These are phyloP conservation scores for Dysphania ambrosioides DNA, from an alignment of 148 eudicot species.

Conservation along the genomic window DNA sequence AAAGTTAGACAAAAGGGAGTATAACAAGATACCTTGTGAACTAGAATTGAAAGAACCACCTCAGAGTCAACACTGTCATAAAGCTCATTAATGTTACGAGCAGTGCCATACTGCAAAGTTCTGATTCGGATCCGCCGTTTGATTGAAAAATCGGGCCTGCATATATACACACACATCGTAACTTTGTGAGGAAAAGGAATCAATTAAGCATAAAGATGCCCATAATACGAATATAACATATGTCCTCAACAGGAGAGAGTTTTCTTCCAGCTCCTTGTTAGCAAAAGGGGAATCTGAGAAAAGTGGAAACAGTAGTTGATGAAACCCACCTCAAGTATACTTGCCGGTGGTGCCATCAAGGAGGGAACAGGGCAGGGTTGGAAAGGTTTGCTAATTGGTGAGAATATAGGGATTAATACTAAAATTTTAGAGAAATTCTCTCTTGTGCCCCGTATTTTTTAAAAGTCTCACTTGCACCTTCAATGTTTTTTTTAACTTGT, in stretches of 20 bases:
- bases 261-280: background rate
- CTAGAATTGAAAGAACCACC: conserved; percentile 82
- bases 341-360: background rate
- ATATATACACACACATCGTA: conserved; percentile 26
- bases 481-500: too few relatives aligned
- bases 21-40: conserved; percentile 74
- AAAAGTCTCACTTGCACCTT: too few relatives aligned
- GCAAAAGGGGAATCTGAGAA: background rate
- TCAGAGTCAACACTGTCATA: conserved; percentile 96
- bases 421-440: too few relatives aligned
- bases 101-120: conserved; percentile 74
- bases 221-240: background rate
- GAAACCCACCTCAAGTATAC: background rate
- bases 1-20: background rate
- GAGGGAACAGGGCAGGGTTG: too few relatives aligned
- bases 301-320: background rate
- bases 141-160: conserved; percentile 72
- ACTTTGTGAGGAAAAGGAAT: background rate
- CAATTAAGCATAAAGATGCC: background rate
- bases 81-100: conserved; percentile 82
- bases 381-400: too few relatives aligned
- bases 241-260: background rate
- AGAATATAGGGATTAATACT: too few relatives aligned
- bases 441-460: too few relatives aligned
- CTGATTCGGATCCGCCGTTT: conserved; percentile 81